Percentiles rank a stretch among this genome's conserved stretches.
Evolutionary conservation across 805 yeast species (phyloP).

Genomic region (Spathaspora boniae): DNA sequence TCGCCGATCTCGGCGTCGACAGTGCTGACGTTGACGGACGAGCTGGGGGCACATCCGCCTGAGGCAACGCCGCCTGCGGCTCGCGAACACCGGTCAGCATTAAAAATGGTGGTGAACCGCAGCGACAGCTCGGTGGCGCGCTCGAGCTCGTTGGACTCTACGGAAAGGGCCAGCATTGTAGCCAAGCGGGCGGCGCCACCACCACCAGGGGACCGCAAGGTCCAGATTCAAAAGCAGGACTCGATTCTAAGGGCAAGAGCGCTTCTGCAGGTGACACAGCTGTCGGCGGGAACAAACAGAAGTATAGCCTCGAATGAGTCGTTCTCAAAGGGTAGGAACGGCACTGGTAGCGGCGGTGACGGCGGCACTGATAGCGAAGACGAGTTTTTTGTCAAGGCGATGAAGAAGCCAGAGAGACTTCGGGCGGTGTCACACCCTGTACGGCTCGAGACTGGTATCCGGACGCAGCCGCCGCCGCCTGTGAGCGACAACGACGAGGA

Average conservation of each 20-base stretch:
- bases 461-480: background rate
- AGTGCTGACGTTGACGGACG: constrained; percentile 24
- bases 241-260: constrained; percentile 9
- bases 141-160: background rate
- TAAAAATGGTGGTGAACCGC: background rate
- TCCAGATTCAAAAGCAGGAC: constrained; percentile 9
- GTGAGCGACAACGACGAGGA: constrained; percentile 8
- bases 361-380: constrained; percentile 30
- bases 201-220: constrained; percentile 43
- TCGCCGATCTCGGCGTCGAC: constrained; percentile 39
- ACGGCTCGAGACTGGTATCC: background rate
- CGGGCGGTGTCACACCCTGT: too few relatives aligned
- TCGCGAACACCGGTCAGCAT: background rate
- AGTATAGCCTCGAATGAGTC: too few relatives aligned
- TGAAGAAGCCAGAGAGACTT: constrained; percentile 3
- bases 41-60: constrained; percentile 4
- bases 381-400: constrained; percentile 56
- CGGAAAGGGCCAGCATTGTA: constrained; percentile 33
- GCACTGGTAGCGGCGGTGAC: constrained; percentile 1
- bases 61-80: background rate
- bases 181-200: constrained; percentile 74
- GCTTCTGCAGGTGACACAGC: background rate
- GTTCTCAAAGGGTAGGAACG: too few relatives aligned
- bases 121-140: background rate
- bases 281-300: background rate